A percentile compares a stretch with the other conserved stretches of the same genome.
Evolutionary conservation across 2,329 filamentous ascomycete species (phyloP).

Genomic region (Alternaria sp.): DNA sequence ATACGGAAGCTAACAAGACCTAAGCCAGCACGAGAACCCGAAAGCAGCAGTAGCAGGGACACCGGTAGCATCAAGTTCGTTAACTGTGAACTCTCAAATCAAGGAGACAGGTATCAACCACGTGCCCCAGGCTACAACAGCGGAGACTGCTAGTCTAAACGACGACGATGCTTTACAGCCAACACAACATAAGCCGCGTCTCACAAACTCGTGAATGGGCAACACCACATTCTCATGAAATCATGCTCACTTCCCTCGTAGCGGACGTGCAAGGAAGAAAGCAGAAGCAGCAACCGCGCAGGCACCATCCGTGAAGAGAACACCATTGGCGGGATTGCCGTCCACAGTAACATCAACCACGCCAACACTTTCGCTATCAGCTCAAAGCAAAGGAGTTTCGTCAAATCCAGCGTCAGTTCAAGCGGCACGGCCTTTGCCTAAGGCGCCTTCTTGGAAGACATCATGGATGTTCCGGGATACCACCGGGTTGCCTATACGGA

Average conservation of each 20-base stretch:
- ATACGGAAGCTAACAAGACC: background rate
- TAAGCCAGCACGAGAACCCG: background rate
- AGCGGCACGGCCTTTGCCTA: background rate
- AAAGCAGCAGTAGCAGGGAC: background rate
- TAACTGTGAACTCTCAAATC: background rate
- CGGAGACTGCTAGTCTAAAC: background rate
- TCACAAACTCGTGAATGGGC: background rate
- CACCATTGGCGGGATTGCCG: background rate
- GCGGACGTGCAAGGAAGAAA: background rate
- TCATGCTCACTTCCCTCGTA: slow-evolving; percentile 1
- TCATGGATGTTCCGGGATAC: slow-evolving; percentile 28
- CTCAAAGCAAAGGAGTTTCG: background rate
- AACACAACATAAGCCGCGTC: background rate
- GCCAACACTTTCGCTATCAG: background rate
- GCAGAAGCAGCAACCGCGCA: background rate
- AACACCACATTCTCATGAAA: background rate
- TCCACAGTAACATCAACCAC: background rate
- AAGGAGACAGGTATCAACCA: background rate
- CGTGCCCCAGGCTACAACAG: background rate
- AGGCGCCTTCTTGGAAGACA: slow-evolving; percentile 15
- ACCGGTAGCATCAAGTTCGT: background rate
- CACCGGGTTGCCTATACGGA: slow-evolving; percentile 13
- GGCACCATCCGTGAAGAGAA: background rate
- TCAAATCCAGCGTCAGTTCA: background rate
- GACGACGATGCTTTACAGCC: background rate